phyloP scores from a whole-genome alignment of 140 eudicot species.

The Stevia rebaudiana region DNA sequence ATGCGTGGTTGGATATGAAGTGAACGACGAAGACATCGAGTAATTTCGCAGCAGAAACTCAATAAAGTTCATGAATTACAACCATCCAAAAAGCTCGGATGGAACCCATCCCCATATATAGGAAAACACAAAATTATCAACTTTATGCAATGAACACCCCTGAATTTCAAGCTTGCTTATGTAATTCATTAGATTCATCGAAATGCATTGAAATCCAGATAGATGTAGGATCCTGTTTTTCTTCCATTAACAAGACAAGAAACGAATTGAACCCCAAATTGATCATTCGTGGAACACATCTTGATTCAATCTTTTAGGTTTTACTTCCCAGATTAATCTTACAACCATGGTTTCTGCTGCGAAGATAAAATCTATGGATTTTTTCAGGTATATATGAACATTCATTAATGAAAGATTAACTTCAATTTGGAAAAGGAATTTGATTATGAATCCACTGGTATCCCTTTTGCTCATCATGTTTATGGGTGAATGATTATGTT shows the following conservation, averaged over 20 bases:
- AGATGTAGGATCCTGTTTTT: background rate
- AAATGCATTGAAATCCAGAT: conserved; percentile 16
- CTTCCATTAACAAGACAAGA: background rate
- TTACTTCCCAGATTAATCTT: conserved; percentile 12
- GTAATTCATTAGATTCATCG: background rate
- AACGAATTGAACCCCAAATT: background rate
- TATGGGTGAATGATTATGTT: background rate
- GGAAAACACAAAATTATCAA: conserved; percentile 6
- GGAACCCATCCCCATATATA: conserved; percentile 19
- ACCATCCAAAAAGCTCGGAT: conserved; percentile 26
- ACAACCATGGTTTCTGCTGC: conserved; percentile 54
- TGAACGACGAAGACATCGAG: background rate
- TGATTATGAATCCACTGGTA: too few relatives aligned
- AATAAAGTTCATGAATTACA: background rate
- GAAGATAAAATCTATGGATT: conserved; percentile 82
- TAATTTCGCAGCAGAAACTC: background rate
- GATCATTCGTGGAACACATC: background rate
- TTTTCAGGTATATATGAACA: conserved; percentile 53
- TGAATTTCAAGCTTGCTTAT: conserved; percentile 18
- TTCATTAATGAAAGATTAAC: background rate
- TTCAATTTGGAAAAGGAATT: background rate
- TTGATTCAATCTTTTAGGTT: conserved; percentile 18
- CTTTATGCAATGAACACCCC: conserved; percentile 17
- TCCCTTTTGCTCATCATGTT: background rate
- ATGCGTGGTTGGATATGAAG: background rate